Evolutionary conservation across 768 basidiomycete genomes (phyloP).

Genomic region (Thelephora aurantiotincta): DNA sequence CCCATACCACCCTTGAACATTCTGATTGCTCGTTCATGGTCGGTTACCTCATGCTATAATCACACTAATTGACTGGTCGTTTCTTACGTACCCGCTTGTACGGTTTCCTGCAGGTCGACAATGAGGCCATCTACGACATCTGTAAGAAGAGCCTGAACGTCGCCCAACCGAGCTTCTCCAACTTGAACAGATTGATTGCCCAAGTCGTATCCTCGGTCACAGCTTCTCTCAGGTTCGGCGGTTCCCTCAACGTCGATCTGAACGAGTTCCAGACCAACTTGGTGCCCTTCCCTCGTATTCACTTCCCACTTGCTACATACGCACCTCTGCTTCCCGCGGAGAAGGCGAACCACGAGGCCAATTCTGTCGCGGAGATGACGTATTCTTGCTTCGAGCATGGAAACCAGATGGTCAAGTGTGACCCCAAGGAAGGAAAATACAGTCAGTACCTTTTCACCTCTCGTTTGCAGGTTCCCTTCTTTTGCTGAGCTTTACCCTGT

Average conservation of each 20-base stretch:
- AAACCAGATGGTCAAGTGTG: constrained; percentile 96
- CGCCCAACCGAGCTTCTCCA: constrained; percentile 74
- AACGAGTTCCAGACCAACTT: constrained; percentile 99
- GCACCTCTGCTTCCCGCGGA: constrained; percentile 92
- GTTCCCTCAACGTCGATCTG: constrained; percentile 92
- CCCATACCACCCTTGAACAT: constrained; percentile 96
- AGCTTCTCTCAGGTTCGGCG: constrained; percentile 93
- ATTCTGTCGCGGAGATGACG: constrained; percentile 97
- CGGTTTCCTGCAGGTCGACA: constrained; percentile 58
- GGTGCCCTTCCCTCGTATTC: constrained; percentile 96
- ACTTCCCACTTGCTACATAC: constrained; percentile 95
- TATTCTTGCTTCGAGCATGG: constrained; percentile 95
- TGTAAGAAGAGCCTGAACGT: constrained; percentile 93
- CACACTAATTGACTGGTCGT: constrained; percentile 4
- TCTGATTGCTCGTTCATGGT: constrained; percentile 99
- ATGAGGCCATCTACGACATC: constrained; percentile 98
- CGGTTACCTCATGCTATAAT: constrained; percentile 7
- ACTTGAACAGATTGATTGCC: constrained; percentile 93
- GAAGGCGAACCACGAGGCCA: constrained; percentile 92
- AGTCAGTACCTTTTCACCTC: constrained; percentile 36
- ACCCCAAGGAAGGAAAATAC: constrained; percentile 97
- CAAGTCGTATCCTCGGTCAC: constrained; percentile 98
- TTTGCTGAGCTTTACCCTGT: constrained; percentile 7
- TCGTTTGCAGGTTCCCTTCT: no score
- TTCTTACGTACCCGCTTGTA: not conserved